Conservation (phyloP, 129 eudicot species). For the Flaveria bidentis region DNA sequence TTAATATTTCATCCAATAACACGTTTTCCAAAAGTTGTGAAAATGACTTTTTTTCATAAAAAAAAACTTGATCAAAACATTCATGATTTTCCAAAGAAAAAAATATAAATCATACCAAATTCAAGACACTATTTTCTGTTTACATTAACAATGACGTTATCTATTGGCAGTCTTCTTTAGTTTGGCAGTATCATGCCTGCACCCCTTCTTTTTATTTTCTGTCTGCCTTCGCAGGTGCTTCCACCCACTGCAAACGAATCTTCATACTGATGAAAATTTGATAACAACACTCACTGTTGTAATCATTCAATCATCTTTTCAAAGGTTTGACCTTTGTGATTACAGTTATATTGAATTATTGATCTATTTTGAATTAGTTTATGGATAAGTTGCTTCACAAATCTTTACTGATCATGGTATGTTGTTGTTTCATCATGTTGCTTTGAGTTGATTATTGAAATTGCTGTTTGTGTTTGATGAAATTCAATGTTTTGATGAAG, state of each 20-base stretch:
- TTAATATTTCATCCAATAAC: too few species aligned
- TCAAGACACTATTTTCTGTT: background rate
- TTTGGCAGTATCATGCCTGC: conserved; percentile 22
- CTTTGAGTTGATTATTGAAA: conserved; percentile 6
- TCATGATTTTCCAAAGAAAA: too few species aligned
- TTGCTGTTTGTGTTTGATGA: conserved; percentile 17
- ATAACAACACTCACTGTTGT: conserved; percentile 22
- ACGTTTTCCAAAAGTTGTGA: background rate
- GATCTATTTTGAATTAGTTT: conserved; percentile 6
- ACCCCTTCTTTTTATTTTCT: background rate
- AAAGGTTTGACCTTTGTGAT: conserved; percentile 40
- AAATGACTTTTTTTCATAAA: too few species aligned
- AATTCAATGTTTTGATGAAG: conserved; percentile 1
- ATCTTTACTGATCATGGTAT: conserved; percentile 26
- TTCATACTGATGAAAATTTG: conserved; percentile 8
- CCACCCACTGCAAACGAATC: conserved; percentile 34
- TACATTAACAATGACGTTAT: conserved; percentile 2
- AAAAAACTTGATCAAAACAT: background rate
- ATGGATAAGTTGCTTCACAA: conserved; percentile 24
- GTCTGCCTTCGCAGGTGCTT: conserved; percentile 38
- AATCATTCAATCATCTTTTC: conserved; percentile 24
- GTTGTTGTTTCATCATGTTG: conserved; percentile 13
- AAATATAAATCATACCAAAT: background rate
- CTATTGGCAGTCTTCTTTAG: conserved; percentile 23
- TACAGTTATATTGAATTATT: conserved; percentile 3